phyloP scores from a whole-genome alignment of 352 stramenopile genomes.

The Globisporangium orthogonon region DNA sequence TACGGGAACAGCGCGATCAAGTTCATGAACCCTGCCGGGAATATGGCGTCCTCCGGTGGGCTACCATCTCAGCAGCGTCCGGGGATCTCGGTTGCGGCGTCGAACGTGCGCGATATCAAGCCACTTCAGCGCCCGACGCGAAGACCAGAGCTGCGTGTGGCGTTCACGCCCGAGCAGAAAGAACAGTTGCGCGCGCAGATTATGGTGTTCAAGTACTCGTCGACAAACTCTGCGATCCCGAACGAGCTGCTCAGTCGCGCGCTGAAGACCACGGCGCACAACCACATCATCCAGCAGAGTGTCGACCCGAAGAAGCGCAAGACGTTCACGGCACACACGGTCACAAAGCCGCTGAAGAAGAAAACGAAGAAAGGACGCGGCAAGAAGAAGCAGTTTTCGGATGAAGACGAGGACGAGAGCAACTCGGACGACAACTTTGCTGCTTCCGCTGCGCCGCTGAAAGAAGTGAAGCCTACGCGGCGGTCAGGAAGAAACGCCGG shows the following conservation, averaged over 20 bases:
- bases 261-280: constrained; percentile 56
- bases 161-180: constrained; percentile 80
- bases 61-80: constrained; percentile 9
- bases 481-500: constrained; percentile 77
- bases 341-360: constrained; percentile 61
- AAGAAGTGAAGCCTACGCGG: constrained; percentile 52
- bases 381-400: constrained; percentile 63
- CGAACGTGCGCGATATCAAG: constrained; percentile 51
- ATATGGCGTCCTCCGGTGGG: constrained; percentile 6
- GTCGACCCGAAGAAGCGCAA: constrained; percentile 71
- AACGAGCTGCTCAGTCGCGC: constrained; percentile 68
- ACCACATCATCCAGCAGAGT: constrained; percentile 41
- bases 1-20: constrained; percentile 74
- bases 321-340: constrained; percentile 48
- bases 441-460: constrained; percentile 21
- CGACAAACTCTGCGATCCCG: constrained; percentile 67
- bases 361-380: constrained; percentile 51
- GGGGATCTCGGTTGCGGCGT: constrained; percentile 43
- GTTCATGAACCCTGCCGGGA: constrained; percentile 83
- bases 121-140: constrained; percentile 32
- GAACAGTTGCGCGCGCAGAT: constrained; percentile 86
- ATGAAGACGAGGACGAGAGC: constrained; percentile 78
- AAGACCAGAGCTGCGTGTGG: constrained; percentile 42
- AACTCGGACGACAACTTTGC: constrained; percentile 52
- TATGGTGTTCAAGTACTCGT: constrained; percentile 90